Evolutionary conservation across 805 yeast species (phyloP).

Genomic region (Kluyveromyces lactis): DNA sequence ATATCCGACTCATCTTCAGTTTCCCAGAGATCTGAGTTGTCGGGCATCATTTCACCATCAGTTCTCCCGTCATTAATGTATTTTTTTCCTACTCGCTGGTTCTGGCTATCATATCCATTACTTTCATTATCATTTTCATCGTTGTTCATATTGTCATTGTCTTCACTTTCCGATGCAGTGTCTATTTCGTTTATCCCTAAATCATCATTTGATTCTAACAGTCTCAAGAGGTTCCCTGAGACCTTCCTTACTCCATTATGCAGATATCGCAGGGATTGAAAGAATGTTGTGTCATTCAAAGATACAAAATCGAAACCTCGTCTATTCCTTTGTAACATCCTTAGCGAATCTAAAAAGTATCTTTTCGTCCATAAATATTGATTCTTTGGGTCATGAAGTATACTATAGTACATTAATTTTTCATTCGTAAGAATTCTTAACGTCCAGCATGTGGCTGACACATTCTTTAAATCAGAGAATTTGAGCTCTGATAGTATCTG

Average conservation of each 20-base stretch:
- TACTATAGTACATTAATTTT: conserved; percentile 14
- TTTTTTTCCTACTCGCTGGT: neutral
- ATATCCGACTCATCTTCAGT: too few species aligned
- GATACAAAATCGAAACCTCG: conserved; percentile 4
- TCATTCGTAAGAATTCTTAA: conserved; percentile 20
- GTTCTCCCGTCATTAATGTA: neutral
- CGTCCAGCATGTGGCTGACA: conserved; percentile 16
- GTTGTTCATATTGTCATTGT: neutral
- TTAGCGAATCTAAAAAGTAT: conserved; percentile 15
- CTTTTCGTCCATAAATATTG: conserved; percentile 15
- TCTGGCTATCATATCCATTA: neutral
- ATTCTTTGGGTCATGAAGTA: conserved; percentile 8
- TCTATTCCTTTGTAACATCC: conserved; percentile 14
- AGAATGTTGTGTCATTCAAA: conserved; percentile 11
- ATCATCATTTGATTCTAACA: neutral
- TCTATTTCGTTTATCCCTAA: conserved; percentile 1
- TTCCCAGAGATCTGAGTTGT: neutral
- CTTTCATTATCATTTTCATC: neutral
- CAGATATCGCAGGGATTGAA: conserved; percentile 11
- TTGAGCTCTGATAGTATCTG: conserved; percentile 17
- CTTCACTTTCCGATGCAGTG: neutral
- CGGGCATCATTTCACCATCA: neutral
- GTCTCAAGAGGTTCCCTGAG: neutral
- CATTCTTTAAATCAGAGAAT: conserved; percentile 16
- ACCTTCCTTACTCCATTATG: neutral